phyloP scores from a whole-genome alignment of 163 green algal species.

The Prototheca wickerhamii region DNA sequence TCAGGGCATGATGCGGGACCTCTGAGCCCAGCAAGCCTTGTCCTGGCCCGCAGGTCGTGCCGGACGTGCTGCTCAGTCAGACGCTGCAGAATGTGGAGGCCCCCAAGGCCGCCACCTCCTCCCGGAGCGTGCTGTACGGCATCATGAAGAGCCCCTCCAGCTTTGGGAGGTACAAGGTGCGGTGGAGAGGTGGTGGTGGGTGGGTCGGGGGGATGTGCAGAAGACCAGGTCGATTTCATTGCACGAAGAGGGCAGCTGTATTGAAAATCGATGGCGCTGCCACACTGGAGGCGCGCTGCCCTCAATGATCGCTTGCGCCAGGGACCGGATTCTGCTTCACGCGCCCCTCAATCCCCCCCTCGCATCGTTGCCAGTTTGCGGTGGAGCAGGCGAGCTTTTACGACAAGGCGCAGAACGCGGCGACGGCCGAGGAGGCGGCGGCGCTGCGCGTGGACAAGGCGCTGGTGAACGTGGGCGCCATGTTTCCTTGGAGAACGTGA shows the following conservation, averaged over 20 bases:
- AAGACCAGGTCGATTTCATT: background rate
- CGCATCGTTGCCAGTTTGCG: conserved; percentile 23
- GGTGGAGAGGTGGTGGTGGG: background rate
- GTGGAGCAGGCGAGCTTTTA: conserved; percentile 45
- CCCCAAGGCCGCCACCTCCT: conserved; percentile 36
- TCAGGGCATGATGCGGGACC: no score
- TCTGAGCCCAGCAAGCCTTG: background rate
- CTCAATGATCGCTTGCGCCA: no score
- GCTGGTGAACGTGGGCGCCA: conserved; percentile 42
- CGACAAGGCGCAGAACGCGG: conserved; percentile 24
- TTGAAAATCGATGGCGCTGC: background rate
- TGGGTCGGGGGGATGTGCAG: background rate
- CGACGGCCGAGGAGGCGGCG: background rate
- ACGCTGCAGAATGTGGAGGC: conserved; percentile 22
- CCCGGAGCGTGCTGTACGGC: conserved; percentile 32
- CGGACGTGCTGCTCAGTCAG: conserved; percentile 35
- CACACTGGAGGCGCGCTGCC: no score
- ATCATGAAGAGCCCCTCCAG: conserved; percentile 29
- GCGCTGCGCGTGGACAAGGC: conserved; percentile 43
- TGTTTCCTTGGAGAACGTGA: conserved; percentile 44
- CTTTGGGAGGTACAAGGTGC: conserved; percentile 33
- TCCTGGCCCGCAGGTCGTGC: conserved; percentile 24
- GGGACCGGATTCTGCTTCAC: no score
- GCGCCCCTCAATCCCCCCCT: no score
- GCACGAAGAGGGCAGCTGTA: background rate